Percentiles rank a stretch among this genome's conserved stretches.
Evolutionary conservation across 164 flowering plant species (phyloP).

Genomic region (Piper longum): DNA sequence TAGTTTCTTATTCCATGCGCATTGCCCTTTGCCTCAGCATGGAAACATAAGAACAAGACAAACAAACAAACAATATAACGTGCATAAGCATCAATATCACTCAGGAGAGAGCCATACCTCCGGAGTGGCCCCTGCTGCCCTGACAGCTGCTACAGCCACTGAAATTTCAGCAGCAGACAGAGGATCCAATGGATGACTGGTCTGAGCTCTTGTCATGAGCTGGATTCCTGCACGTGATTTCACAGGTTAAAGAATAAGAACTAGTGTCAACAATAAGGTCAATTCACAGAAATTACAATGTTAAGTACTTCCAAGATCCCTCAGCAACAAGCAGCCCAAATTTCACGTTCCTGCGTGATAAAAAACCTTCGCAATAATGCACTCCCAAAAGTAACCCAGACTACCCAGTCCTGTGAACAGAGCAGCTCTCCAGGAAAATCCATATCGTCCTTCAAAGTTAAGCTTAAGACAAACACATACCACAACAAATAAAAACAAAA

Average conservation of each 20-base stretch:
- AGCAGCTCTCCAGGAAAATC: no score
- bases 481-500: not conserved
- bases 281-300: not conserved
- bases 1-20: no score
- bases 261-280: not conserved
- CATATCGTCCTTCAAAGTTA: no score
- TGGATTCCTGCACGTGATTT: conserved; percentile 27
- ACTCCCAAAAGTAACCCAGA: no score
- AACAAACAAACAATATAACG: not conserved
- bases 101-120: conserved; percentile 30
- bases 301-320: no score
- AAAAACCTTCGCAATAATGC: no score
- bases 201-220: conserved; percentile 51
- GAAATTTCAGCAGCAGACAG: conserved; percentile 79
- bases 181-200: conserved; percentile 84
- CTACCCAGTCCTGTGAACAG: no score
- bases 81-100: no score
- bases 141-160: conserved; percentile 82
- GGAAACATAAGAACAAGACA: not conserved
- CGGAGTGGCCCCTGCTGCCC: conserved; percentile 96
- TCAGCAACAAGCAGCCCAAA: no score
- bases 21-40: not conserved
- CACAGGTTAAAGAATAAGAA: conserved; percentile 3
- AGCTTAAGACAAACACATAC: not conserved
- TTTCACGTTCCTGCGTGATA: no score